These are phyloP conservation scores for Rhodotorula glutinis DNA, from an alignment of 1,284 basidiomycete species.

Conservation along the genomic window DNA sequence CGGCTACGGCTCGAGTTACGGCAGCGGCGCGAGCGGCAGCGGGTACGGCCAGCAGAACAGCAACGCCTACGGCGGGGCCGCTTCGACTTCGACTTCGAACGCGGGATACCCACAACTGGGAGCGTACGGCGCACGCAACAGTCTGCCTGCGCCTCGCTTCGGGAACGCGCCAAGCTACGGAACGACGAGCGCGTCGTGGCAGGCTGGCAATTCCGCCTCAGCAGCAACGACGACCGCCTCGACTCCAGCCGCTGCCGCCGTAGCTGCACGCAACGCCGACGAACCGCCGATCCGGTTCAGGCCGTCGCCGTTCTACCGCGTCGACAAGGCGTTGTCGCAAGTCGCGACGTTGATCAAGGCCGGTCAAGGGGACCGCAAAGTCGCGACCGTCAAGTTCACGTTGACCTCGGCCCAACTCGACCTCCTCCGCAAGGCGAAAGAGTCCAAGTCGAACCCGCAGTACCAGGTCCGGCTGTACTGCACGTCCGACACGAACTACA, in stretches of 20 bases:
- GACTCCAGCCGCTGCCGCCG: too few relatives aligned
- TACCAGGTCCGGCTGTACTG: constrained; percentile 86
- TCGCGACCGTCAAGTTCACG: constrained; percentile 60
- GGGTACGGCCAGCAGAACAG: neutral
- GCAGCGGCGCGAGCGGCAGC: neutral
- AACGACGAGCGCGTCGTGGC: constrained; percentile 33
- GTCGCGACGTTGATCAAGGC: constrained; percentile 71
- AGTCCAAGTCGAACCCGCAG: constrained; percentile 55
- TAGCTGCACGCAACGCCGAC: neutral
- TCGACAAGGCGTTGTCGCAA: constrained; percentile 63
- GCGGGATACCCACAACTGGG: too few relatives aligned
- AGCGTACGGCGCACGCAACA: too few relatives aligned
- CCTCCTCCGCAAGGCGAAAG: constrained; percentile 54
- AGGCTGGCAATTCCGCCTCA: neutral
- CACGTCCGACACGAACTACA: constrained; percentile 82
- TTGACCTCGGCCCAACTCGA: constrained; percentile 62
- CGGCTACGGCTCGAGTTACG: neutral
- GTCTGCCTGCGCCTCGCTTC: constrained; percentile 17
- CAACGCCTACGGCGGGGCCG: too few relatives aligned
- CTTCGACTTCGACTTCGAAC: too few relatives aligned
- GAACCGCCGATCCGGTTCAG: constrained; percentile 64
- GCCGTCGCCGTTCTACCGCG: constrained; percentile 68
- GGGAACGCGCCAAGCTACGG: neutral
- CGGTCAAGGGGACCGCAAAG: constrained; percentile 67
- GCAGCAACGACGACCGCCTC: too few relatives aligned